Conservation (phyloP, 148 eudicot species). For the Fagopyrum esculentum region DNA sequence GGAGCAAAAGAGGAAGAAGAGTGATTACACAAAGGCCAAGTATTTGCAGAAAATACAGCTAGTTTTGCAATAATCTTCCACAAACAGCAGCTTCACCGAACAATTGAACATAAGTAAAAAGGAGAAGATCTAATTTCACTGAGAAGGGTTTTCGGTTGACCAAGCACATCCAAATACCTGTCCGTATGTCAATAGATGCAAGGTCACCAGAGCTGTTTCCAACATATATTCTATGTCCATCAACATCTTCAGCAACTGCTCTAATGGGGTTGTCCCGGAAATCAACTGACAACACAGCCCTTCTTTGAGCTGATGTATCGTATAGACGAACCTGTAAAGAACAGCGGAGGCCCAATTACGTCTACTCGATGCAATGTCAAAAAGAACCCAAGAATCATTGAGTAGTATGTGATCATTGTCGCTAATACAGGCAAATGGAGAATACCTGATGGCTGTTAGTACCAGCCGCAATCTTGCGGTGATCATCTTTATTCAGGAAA, state of each 20-base stretch:
- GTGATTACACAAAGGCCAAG: not conserved
- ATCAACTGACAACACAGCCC: slow-evolving; percentile 81
- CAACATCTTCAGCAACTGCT: slow-evolving; percentile 76
- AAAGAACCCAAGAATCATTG: not conserved
- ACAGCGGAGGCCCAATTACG: slow-evolving; percentile 8
- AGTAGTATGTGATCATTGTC: not conserved
- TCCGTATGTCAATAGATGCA: slow-evolving; percentile 85
- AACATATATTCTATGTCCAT: slow-evolving; percentile 68
- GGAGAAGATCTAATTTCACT: not conserved
- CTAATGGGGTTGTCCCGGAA: slow-evolving; percentile 79
- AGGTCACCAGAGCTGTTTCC: slow-evolving; percentile 96
- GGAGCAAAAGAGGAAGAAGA: slow-evolving; percentile 14
- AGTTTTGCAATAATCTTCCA: not conserved
- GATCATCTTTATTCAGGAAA: slow-evolving; percentile 77
- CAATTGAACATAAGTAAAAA: not conserved
- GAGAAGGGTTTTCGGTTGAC: not conserved
- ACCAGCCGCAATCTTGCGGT: slow-evolving; percentile 88
- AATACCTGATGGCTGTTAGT: slow-evolving; percentile 85
- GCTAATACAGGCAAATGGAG: not conserved
- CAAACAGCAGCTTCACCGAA: not conserved
- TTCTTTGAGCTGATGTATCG: slow-evolving; percentile 83
- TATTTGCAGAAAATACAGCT: not conserved
- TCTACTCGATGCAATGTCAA: not conserved
- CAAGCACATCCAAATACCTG: slow-evolving; percentile 43
- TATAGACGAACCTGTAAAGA: slow-evolving; percentile 72